Evolutionary conservation across 148 eudicot genomes (phyloP).

Genomic region (Heliamphora exappendiculata): DNA sequence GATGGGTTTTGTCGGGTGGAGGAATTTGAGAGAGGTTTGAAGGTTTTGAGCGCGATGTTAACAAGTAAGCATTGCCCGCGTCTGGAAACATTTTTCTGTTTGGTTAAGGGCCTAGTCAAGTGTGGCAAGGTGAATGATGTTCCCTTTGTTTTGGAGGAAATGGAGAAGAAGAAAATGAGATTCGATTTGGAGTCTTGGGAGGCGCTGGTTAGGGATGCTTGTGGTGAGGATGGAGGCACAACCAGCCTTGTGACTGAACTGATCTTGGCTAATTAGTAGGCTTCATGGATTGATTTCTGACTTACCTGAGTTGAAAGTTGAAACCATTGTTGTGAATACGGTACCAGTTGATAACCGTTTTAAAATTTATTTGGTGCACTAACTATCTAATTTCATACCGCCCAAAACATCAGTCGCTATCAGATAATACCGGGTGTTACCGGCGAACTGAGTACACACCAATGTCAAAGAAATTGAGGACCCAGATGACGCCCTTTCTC

Average conservation of each 20-base stretch:
- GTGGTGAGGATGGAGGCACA: slow-evolving; percentile 18
- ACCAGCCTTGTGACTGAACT: slow-evolving; percentile 35
- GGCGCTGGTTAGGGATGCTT: slow-evolving; percentile 37
- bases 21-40: slow-evolving; percentile 53
- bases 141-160: slow-evolving; percentile 67
- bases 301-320: too few species aligned
- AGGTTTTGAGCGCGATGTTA: slow-evolving; percentile 70
- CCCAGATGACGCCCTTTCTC: slow-evolving; percentile 58
- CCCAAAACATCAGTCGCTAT: too few species aligned
- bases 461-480: slow-evolving; percentile 52
- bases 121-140: slow-evolving; percentile 57
- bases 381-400: too few species aligned
- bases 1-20: slow-evolving; percentile 65
- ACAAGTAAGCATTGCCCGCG: slow-evolving; percentile 64
- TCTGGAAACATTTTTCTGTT: slow-evolving; percentile 48
- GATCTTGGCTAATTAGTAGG: slow-evolving; percentile 10
- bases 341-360: too few species aligned
- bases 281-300: too few species aligned
- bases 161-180: slow-evolving; percentile 60
- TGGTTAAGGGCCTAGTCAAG: slow-evolving; percentile 55
- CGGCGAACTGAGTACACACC: too few species aligned
- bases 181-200: slow-evolving; percentile 51
- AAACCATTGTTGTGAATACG: too few species aligned
- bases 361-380: too few species aligned
- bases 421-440: too few species aligned